A percentile compares a stretch with the other conserved stretches of the same genome.
phyloP scores from a whole-genome alignment of 768 basidiomycete genomes.

The Leccinum barrowsii region DNA sequence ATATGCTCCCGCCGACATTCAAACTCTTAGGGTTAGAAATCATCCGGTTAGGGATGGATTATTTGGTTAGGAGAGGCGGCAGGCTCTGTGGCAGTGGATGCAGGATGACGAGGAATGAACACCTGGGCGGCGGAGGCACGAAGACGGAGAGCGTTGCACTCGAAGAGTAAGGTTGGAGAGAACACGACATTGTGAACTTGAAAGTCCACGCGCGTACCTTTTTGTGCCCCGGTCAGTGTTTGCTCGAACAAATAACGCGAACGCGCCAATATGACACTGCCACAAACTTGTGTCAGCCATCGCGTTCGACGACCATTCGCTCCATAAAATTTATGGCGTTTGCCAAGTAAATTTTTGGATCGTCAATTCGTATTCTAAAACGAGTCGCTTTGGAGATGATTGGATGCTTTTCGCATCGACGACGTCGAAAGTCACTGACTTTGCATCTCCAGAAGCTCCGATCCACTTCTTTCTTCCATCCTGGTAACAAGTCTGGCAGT shows the following conservation, averaged over 20 bases:
- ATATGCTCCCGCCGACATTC: constrained; percentile 32
- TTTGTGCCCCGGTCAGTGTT: constrained; percentile 16
- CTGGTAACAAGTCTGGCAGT: no score
- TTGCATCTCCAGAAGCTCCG: no score
- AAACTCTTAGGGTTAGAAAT: constrained; percentile 60
- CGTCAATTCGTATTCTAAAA: no score
- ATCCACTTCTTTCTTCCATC: no score
- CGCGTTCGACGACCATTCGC: no score
- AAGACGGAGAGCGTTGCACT: constrained; percentile 17
- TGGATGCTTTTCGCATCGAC: no score
- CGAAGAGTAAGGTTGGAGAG: constrained; percentile 6
- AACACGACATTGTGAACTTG: neutral
- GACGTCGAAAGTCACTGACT: no score
- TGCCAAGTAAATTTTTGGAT: no score
- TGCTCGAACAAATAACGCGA: constrained; percentile 20
- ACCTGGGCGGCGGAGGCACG: constrained; percentile 48
- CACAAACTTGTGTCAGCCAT: no score
- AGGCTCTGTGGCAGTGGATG: constrained; percentile 29
- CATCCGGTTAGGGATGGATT: constrained; percentile 46
- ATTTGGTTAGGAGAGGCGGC: constrained; percentile 47
- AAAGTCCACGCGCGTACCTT: neutral
- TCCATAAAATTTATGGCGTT: no score
- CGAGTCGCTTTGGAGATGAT: no score
- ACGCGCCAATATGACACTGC: neutral
- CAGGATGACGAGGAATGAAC: constrained; percentile 31